A percentile compares a stretch with the other conserved stretches of the same genome.
Conservation (phyloP, 306 rosid species). For the Cucurbita pepo region DNA sequence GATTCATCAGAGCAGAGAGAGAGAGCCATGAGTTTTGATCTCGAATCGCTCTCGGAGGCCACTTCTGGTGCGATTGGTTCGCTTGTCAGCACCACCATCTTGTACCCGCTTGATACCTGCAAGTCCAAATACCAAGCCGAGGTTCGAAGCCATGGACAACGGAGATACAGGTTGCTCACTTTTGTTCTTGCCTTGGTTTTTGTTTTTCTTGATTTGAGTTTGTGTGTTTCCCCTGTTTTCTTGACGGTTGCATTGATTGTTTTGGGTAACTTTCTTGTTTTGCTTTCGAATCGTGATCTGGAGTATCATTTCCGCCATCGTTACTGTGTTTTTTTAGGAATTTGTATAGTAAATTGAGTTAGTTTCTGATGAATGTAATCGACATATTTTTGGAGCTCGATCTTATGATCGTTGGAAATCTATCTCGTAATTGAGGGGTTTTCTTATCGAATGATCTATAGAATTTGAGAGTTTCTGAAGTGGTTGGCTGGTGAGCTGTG, state of each 20-base stretch:
- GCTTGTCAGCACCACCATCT: slow-evolving; percentile 69
- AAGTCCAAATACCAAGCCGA: slow-evolving; percentile 95
- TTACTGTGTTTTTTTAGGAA: background rate
- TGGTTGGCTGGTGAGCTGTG: background rate
- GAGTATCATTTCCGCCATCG: background rate
- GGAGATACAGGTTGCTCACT: slow-evolving; percentile 44
- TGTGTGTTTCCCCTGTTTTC: background rate
- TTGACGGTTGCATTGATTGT: background rate
- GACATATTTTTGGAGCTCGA: background rate
- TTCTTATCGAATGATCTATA: background rate
- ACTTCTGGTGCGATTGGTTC: slow-evolving; percentile 98
- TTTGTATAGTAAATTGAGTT: background rate
- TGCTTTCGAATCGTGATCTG: background rate
- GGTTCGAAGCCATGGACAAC: slow-evolving; percentile 48
- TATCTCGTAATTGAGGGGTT: background rate
- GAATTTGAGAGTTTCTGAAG: background rate
- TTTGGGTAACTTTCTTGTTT: background rate
- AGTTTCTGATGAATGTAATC: background rate
- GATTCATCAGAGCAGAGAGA: too few relatives aligned
- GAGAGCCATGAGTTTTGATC: slow-evolving; percentile 49
- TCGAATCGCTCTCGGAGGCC: slow-evolving; percentile 90
- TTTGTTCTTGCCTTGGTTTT: background rate
- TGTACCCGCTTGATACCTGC: slow-evolving; percentile 93
- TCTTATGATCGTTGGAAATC: background rate
- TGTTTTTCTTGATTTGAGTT: background rate